Conservation (phyloP, 768 basidiomycete genomes). For the Pulveroboletus sp. region DNA sequence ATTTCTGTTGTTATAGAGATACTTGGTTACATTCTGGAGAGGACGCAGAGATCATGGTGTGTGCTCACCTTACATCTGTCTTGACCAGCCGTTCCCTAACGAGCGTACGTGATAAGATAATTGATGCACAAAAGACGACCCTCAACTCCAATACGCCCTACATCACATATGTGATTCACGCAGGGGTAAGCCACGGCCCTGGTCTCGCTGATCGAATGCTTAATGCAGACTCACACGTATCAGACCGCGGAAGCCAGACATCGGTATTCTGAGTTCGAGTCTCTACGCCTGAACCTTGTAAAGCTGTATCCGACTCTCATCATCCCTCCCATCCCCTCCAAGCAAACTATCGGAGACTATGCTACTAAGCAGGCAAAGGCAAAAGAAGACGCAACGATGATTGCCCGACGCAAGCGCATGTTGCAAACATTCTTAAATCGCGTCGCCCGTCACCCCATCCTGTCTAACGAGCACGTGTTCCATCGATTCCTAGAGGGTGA, state of each 20-base stretch:
- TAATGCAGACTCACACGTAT: slow-evolving; percentile 12
- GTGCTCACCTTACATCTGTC: slow-evolving; percentile 22
- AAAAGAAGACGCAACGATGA: slow-evolving; percentile 91
- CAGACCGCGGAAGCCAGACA: slow-evolving; percentile 81
- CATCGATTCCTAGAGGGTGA: slow-evolving; percentile 95
- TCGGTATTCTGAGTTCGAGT: slow-evolving; percentile 97
- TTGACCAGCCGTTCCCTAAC: slow-evolving; percentile 3
- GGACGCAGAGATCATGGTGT: slow-evolving; percentile 72
- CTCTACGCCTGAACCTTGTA: slow-evolving; percentile 73
- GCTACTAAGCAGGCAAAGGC: slow-evolving; percentile 96
- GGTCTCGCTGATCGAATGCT: not conserved
- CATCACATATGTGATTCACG: slow-evolving; percentile 88
- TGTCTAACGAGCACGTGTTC: slow-evolving; percentile 94
- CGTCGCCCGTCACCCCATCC: slow-evolving; percentile 83
- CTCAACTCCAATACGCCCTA: slow-evolving; percentile 85
- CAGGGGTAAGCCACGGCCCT: slow-evolving; percentile 56
- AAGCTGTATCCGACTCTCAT: slow-evolving; percentile 95
- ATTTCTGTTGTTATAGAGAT: slow-evolving; percentile 76
- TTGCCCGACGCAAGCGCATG: slow-evolving; percentile 89
- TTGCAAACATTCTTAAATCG: slow-evolving; percentile 93
- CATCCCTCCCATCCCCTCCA: slow-evolving; percentile 95
- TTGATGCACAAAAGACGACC: slow-evolving; percentile 93
- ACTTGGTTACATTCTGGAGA: slow-evolving; percentile 77
- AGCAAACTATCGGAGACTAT: slow-evolving; percentile 94
- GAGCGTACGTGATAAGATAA: slow-evolving; percentile 54